Evolutionary conservation across 208 protist genomes (phyloP).

Genomic region (Naegleria gruberi): DNA sequence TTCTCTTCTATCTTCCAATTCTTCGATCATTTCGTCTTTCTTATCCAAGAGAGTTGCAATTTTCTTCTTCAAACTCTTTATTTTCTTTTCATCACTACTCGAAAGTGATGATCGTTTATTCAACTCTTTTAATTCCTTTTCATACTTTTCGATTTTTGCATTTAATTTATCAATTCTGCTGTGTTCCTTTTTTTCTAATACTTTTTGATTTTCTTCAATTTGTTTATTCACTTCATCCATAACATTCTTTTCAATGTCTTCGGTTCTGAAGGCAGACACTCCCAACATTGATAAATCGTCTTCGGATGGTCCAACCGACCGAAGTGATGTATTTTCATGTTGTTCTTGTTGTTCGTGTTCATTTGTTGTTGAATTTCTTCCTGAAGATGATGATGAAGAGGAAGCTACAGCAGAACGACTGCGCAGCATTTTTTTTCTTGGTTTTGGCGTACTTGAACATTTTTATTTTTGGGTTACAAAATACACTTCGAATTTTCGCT

Average conservation of each 20-base stretch:
- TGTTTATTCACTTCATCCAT: neutral
- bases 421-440: no score
- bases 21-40: neutral
- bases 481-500: no score
- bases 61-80: neutral
- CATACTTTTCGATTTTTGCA: neutral
- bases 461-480: no score
- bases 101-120: neutral
- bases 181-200: neutral
- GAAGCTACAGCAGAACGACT: no score
- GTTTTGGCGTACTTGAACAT: no score
- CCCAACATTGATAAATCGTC: neutral
- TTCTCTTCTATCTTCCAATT: neutral
- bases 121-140: conserved; percentile 2
- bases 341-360: no score
- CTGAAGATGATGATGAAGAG: no score
- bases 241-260: conserved; percentile 11
- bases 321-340: no score
- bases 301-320: no score
- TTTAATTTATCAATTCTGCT: neutral
- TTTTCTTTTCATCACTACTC: neutral
- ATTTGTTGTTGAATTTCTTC: no score
- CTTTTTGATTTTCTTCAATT: neutral
- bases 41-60: neutral
- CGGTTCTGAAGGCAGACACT: neutral